Conservation (phyloP, 768 basidiomycete genomes). For the Mycena floridula region DNA sequence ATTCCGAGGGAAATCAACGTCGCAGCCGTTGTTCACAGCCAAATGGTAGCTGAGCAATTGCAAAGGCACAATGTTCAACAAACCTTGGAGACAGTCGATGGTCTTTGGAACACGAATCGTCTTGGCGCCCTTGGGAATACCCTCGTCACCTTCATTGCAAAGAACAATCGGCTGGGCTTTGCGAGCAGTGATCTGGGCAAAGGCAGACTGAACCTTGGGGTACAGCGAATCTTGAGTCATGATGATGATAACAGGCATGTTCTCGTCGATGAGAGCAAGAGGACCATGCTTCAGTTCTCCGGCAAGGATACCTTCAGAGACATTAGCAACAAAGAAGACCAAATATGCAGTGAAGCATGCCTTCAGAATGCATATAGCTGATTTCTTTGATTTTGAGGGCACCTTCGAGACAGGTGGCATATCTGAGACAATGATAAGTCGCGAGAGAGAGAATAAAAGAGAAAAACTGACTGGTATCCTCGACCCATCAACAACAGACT, state of each 20-base stretch:
- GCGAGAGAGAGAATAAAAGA: not conserved
- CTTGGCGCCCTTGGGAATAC: conserved; percentile 66
- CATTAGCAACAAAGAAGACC: no score
- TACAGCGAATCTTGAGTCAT: conserved; percentile 99
- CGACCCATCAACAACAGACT: conserved; percentile 94
- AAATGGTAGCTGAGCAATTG: conserved; percentile 96
- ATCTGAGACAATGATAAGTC: conserved; percentile 43
- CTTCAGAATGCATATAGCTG: conserved; percentile 85
- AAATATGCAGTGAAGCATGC: conserved; percentile 32
- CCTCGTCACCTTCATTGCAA: conserved; percentile 88
- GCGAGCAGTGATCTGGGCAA: conserved; percentile 94
- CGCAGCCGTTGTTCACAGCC: conserved; percentile 91
- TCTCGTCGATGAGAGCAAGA: conserved; percentile 95
- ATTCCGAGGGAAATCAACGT: conserved; percentile 98
- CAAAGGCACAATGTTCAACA: conserved; percentile 94
- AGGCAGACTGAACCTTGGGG: conserved; percentile 96
- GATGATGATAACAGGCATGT: conserved; percentile 98
- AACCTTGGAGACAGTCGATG: conserved; percentile 89
- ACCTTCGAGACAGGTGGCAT: conserved; percentile 96
- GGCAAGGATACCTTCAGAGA: conserved; percentile 87
- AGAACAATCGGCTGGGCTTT: conserved; percentile 94
- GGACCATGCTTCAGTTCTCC: conserved; percentile 99
- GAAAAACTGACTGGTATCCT: conserved; percentile 79
- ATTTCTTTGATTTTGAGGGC: conserved; percentile 99
- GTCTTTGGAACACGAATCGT: conserved; percentile 94